phyloP scores from a whole-genome alignment of 495 filamentous ascomycete species.

The Astrothelium subdiscretum region DNA sequence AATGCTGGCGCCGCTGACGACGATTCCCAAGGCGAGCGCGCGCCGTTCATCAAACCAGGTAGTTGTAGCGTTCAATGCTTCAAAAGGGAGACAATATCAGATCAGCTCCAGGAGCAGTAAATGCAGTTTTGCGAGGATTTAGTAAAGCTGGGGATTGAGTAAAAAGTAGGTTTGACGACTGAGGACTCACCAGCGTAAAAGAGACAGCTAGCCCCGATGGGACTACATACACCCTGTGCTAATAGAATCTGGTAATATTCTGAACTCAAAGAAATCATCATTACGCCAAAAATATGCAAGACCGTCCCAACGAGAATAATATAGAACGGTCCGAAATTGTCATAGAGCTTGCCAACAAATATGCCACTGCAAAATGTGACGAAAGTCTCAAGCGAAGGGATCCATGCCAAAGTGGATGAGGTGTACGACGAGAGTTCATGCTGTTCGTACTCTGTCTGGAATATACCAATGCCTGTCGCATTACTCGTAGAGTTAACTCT shows the following conservation, averaged over 20 bases:
- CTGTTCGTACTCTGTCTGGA: constrained; percentile 45
- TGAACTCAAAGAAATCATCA: constrained; percentile 31
- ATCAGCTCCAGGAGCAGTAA: neutral
- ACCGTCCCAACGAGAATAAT: constrained; percentile 15
- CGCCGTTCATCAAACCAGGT: constrained; percentile 7
- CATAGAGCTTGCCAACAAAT: neutral
- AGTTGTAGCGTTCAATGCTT: neutral
- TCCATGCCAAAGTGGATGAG: constrained; percentile 39
- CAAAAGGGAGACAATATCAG: neutral
- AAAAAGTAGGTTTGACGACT: too few relatives aligned
- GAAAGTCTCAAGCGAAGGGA: constrained; percentile 40
- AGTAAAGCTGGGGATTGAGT: too few relatives aligned
- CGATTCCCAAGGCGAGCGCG: constrained; percentile 5
- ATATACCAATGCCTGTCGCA: constrained; percentile 43
- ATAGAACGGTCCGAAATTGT: neutral
- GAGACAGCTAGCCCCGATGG: constrained; percentile 1
- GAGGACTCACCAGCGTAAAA: neutral
- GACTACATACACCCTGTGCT: constrained; percentile 26
- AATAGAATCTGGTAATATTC: constrained; percentile 38
- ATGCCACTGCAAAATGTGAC: constrained; percentile 26
- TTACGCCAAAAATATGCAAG: constrained; percentile 21
- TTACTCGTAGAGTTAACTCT: neutral
- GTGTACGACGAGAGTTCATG: constrained; percentile 33
- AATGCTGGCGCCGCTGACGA: constrained; percentile 12
- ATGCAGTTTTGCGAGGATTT: too few relatives aligned